Conservation (phyloP, 805 yeast genomes). For the Yamadazyma takamatsuzukensis region DNA sequence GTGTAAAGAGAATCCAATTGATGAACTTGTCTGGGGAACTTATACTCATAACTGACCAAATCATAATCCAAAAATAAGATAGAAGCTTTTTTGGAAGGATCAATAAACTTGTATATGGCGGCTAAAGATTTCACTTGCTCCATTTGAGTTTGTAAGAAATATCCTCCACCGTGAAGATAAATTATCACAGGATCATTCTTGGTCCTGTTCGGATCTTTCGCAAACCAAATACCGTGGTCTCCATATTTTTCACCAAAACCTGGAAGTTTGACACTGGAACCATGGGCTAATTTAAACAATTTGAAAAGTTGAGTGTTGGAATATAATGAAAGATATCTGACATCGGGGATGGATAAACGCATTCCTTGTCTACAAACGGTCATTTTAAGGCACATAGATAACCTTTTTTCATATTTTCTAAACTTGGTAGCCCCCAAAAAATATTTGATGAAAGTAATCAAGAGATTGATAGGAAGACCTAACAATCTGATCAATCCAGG, state of each 20-base stretch:
- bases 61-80: constrained; percentile 27
- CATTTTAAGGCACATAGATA: constrained; percentile 11
- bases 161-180: constrained; percentile 40
- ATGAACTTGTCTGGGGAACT: constrained; percentile 28
- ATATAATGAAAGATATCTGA: constrained; percentile 3
- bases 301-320: constrained; percentile 7
- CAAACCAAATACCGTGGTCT: constrained; percentile 31
- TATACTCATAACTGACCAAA: constrained; percentile 22
- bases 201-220: constrained; percentile 20
- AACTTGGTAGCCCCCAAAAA: constrained; percentile 6
- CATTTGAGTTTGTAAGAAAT: constrained; percentile 24
- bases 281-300: constrained; percentile 1
- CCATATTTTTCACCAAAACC: constrained; percentile 31
- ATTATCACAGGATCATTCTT: constrained; percentile 29
- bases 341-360: constrained; percentile 7
- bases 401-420: constrained; percentile 11
- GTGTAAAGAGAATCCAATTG: constrained; percentile 26
- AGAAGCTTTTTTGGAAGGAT: constrained; percentile 17
- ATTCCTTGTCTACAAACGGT: constrained; percentile 11
- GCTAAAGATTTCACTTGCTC: constrained; percentile 25
- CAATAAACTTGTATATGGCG: constrained; percentile 23
- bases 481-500: constrained; percentile 2
- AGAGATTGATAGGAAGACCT: constrained; percentile 7
- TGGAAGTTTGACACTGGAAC: constrained; percentile 15
- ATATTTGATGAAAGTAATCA: constrained; percentile 7